Evolutionary conservation across 176 grass and related monocot genomes (phyloP).

Genomic region (Rhynchospora pubera): DNA sequence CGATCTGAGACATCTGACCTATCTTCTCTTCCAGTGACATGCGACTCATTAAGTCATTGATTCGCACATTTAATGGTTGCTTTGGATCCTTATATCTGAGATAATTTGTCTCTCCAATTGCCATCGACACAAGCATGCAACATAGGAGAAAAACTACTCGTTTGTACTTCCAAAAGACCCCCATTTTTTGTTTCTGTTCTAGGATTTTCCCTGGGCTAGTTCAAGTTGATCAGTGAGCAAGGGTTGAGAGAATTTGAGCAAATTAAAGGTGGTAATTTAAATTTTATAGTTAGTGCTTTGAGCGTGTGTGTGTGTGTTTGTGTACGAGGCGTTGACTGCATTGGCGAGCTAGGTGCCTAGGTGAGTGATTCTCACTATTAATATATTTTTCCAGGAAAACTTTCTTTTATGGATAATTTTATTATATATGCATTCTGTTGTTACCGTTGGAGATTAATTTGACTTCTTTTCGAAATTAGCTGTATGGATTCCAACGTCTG

Average conservation of each 20-base stretch:
- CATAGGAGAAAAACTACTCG: background rate
- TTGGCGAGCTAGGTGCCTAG: background rate
- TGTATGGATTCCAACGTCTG: background rate
- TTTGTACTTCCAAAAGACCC: background rate
- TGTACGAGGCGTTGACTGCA: background rate
- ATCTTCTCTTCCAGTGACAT: constrained; percentile 54
- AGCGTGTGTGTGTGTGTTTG: too few relatives aligned
- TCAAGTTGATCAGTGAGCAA: background rate
- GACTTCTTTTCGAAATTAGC: background rate
- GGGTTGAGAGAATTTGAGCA: background rate
- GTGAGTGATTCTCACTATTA: background rate
- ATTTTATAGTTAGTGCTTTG: background rate
- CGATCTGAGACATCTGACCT: constrained; percentile 48
- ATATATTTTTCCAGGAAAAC: background rate
- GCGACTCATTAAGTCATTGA: constrained; percentile 28
- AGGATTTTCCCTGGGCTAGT: too few relatives aligned
- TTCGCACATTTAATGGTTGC: constrained; percentile 18
- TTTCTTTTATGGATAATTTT: background rate
- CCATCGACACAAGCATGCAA: background rate
- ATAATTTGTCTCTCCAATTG: background rate
- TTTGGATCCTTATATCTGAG: constrained; percentile 39
- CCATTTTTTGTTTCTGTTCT: background rate
- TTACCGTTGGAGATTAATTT: background rate
- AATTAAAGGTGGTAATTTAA: background rate
- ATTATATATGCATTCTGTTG: background rate